phyloP scores from a whole-genome alignment of 2,329 filamentous ascomycete species.

The Aschersonia sp. region DNA sequence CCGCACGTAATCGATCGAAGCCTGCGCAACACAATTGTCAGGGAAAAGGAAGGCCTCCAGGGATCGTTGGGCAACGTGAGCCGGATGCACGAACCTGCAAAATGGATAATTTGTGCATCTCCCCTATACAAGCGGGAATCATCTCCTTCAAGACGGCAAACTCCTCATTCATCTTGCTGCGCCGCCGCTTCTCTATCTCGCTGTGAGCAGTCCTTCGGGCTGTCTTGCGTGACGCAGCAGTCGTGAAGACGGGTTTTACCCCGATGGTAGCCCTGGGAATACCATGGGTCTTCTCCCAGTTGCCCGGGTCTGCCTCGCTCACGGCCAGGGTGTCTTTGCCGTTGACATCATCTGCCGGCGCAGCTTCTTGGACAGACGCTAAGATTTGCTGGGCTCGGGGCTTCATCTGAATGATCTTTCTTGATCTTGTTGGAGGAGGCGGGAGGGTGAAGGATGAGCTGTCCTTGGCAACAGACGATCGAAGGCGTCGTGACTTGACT shows the following conservation, averaged over 20 bases:
- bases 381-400: conserved; percentile 33
- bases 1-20: conserved; percentile 88
- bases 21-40: conserved; percentile 33
- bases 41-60: neutral
- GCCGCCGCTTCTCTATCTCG: conserved; percentile 74
- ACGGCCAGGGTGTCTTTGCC: neutral
- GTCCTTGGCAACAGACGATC: conserved; percentile 35
- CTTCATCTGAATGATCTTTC: conserved; percentile 99
- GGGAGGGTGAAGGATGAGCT: conserved; percentile 61
- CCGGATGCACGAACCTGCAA: conserved; percentile 53
- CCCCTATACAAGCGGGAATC: conserved; percentile 90
- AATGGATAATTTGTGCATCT: conserved; percentile 97
- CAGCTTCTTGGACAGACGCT: neutral
- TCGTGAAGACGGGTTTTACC: conserved; percentile 27
- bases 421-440: conserved; percentile 78
- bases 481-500: conserved; percentile 34
- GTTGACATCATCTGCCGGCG: neutral
- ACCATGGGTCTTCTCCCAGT: conserved; percentile 61
- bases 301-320: conserved; percentile 6
- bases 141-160: conserved; percentile 86
- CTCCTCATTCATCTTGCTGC: conserved; percentile 98
- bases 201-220: conserved; percentile 94
- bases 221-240: conserved; percentile 83
- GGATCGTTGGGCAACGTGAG: too few species aligned
- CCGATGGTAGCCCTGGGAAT: conserved; percentile 24